Conservation (phyloP, 2,329 filamentous ascomycete species). For the Colletotrichum tropicale region DNA sequence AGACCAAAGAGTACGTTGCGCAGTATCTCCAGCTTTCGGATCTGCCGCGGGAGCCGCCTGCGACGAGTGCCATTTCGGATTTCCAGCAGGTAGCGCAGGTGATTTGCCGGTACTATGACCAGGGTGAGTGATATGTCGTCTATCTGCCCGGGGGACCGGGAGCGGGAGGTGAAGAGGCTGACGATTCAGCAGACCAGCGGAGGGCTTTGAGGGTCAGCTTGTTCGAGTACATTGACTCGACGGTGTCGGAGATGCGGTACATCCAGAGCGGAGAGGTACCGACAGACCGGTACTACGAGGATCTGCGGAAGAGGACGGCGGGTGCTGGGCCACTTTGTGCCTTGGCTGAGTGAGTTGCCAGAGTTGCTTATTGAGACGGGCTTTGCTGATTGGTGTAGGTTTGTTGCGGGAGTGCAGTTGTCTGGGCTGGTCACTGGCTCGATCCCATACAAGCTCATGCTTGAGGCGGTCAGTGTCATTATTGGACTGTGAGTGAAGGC, state of each 20-base stretch:
- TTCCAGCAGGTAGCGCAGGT: conserved; percentile 5
- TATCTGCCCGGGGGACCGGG: neutral
- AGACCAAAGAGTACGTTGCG: conserved; percentile 2
- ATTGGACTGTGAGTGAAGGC: conserved; percentile 5
- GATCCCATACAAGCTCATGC: neutral
- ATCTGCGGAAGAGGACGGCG: conserved; percentile 6
- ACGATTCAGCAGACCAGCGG: neutral
- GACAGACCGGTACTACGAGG: neutral
- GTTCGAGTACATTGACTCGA: conserved; percentile 17
- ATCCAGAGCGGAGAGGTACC: conserved; percentile 8
- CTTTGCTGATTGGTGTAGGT: conserved; percentile 8
- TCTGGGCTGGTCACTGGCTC: neutral
- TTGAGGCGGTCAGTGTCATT: conserved; percentile 7
- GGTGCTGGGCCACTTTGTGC: conserved; percentile 14
- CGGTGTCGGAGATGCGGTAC: conserved; percentile 1
- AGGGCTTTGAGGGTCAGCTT: neutral
- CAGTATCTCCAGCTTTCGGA: conserved; percentile 1
- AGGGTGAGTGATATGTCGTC: neutral
- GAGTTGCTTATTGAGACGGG: neutral
- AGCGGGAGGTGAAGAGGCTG: neutral
- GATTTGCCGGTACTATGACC: conserved; percentile 2
- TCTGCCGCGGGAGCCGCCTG: neutral
- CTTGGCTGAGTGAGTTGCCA: conserved; percentile 11
- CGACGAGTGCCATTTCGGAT: neutral
- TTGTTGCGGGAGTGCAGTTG: neutral